Evolutionary conservation across 495 filamentous ascomycete species (phyloP), one percentile per base, ranked within the genome.

Genomic region (Cladorrhinum samala): DNA sequence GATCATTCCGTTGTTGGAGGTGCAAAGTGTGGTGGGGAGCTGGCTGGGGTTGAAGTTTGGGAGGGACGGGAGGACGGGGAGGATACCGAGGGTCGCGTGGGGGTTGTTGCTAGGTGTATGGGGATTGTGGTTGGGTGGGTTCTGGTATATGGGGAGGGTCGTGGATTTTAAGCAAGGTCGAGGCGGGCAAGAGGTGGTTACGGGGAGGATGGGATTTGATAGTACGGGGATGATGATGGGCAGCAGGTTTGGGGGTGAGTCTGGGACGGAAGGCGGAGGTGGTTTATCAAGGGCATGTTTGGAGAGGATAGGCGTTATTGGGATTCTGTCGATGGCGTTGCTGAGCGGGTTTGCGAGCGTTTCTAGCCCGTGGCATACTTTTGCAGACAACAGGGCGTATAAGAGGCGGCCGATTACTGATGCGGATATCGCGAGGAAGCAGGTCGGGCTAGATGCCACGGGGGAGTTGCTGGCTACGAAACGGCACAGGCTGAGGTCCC

Each of bases 261-360:
- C 8, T 18, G 38, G 42, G 11, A 37, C 36, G 23, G 43, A 23
- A 8, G 52, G 47, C 17, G 71, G 64, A 3, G 71, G 81, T 55
- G 73, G 72, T 36, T 63, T 91, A 52, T 81, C 76, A 47, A 81
- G 89, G 62, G 87, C 83, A 20, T 89, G 86, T 69, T 72, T 91
- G 40, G 86, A 89, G 65, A 72, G 88, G 33, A 82, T 93, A 16
- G 88, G 86, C 14, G 80, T 92, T 27, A 86, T 91, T 60, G 88
- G 88, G 11, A 86, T 92, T 25, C 85, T 82, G 47, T 70, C 89
- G 27, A 91, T 93, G 88, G 87, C 88, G 8, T 72, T 88, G 18
- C 72, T 93, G 27, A 86, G 88, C 17, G 88, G 88, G 9, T 93
- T 92, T 61, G 88, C 88, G 19, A 86, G 85, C 19, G 83, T 93